Percentiles rank a stretch among this genome's conserved stretches.
These are phyloP conservation scores for Cupressus sempervirens DNA, from an alignment of 75 land plant genomes.

Conservation along the genomic window DNA sequence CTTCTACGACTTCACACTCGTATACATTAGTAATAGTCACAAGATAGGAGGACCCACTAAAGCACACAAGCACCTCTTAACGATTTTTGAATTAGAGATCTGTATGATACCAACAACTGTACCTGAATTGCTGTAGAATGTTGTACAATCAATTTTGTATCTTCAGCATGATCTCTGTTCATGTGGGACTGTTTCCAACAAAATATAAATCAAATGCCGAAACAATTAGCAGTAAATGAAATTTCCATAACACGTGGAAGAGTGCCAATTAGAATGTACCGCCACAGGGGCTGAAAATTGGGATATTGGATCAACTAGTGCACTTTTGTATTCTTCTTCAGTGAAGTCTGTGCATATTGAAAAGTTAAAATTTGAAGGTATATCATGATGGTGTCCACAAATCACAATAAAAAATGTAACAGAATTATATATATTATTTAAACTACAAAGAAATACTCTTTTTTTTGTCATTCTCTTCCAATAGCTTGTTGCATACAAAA, in stretches of 20 bases:
- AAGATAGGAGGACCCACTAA: neutral
- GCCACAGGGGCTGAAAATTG: slow-evolving; percentile 80
- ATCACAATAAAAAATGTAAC: neutral
- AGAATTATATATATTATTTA: neutral
- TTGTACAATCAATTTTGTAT: slow-evolving; percentile 80
- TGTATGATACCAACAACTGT: neutral
- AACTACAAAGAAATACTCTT: neutral
- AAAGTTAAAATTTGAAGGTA: slow-evolving; percentile 10
- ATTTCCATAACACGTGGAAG: neutral
- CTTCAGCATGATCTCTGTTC: slow-evolving; percentile 93
- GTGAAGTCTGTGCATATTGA: slow-evolving; percentile 41
- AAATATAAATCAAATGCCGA: neutral
- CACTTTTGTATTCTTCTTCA: slow-evolving; percentile 56
- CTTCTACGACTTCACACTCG: neutral
- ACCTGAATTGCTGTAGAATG: slow-evolving; percentile 42
- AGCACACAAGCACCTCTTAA: slow-evolving; percentile 22
- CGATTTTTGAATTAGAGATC: neutral
- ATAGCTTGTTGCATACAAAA: neutral
- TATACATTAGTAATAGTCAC: neutral
- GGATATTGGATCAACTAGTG: slow-evolving; percentile 88
- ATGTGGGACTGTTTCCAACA: slow-evolving; percentile 69
- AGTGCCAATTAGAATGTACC: slow-evolving; percentile 35
- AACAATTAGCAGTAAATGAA: neutral
- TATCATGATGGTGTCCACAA: neutral
- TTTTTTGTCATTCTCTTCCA: neutral